Base-by-base conservation (phyloP, 1,284 basidiomycete genomes). In the Fomitopsis palustris region DNA sequence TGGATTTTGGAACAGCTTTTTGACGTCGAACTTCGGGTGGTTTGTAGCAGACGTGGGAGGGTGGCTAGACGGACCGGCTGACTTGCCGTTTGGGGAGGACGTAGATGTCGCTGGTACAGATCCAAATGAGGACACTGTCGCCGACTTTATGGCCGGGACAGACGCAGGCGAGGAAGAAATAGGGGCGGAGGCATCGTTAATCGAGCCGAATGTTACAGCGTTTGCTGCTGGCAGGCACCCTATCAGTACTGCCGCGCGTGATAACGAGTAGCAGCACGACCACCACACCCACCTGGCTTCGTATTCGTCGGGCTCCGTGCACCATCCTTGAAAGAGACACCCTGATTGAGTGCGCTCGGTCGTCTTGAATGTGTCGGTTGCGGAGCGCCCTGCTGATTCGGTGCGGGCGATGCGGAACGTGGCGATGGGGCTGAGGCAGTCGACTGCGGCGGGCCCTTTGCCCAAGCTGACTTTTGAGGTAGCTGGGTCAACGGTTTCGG, bases 121-220 rank as follows among this genome's bases (percentile, higher is more conserved):
- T 67, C 92, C 91, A 73, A 94, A 94, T 41, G 88, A 83, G 73
- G 87, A 91, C 67, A 93, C 87, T 63, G 79, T 83, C 68, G 92
- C 89, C 59, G 82, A 76, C 76, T 85, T 88, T 66, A 85, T 78
- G 55, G 82, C 73, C 45, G 89, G 85, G 43, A 81, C 79, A 55
- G 82, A 72, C 55, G 86, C 85, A 42, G 90, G 85, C 35, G 87
- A 87, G 54, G 87, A 85, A 39, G 88, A 87, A 65, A 88, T 84
- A 62, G 86, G 80, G 56, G 85, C 83, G 61, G 82, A 77, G 63
- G 77, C 78, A 73, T 90, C 84, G 73, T 88, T 84, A 80, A 95
- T 91, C 47, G 93, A 93, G 67, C 93, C 93, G 77, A 95, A 95
- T 63, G 83, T 91, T 65, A 89, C 85, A 61, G 81, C 74, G 60